A percentile compares a stretch with the other conserved stretches of the same genome.
Evolutionary conservation across 805 yeast species (phyloP).

Genomic region (Myxozyma vanderwaltii): DNA sequence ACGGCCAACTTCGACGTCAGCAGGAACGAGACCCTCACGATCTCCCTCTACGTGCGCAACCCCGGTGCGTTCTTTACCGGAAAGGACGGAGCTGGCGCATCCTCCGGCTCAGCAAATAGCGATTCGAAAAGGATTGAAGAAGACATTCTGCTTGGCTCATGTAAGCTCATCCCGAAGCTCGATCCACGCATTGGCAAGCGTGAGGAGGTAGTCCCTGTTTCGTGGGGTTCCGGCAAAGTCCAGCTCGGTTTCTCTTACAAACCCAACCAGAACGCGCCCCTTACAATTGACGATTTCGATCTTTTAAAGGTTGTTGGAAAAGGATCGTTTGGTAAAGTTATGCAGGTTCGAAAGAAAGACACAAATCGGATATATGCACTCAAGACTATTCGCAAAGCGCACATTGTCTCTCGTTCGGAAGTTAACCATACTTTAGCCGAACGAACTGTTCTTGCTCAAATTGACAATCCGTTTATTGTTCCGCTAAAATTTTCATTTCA

Average conservation of each 20-base stretch:
- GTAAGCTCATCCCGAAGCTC: constrained; percentile 61
- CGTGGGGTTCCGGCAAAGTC: constrained; percentile 41
- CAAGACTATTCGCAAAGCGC: constrained; percentile 90
- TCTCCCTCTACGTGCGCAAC: constrained; percentile 78
- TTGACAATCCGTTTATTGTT: constrained; percentile 92
- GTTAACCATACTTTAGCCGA: constrained; percentile 96
- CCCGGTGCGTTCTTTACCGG: constrained; percentile 46
- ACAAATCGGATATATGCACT: constrained; percentile 93
- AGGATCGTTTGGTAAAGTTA: constrained; percentile 97
- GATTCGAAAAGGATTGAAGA: constrained; percentile 44
- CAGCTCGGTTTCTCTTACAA: constrained; percentile 68
- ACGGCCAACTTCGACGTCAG: constrained; percentile 90
- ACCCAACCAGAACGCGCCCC: constrained; percentile 64
- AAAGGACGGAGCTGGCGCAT: constrained; percentile 47
- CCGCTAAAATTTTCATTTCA: constrained; percentile 96
- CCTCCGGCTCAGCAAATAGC: constrained; percentile 37
- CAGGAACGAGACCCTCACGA: constrained; percentile 62
- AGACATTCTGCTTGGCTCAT: constrained; percentile 77
- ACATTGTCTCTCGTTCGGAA: constrained; percentile 90
- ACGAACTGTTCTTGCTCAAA: constrained; percentile 89
- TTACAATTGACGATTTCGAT: constrained; percentile 89
- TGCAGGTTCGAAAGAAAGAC: constrained; percentile 97
- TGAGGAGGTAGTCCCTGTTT: constrained; percentile 35
- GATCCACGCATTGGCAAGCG: constrained; percentile 43
- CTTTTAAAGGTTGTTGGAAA: constrained; percentile 93